A percentile compares a stretch with the other conserved stretches of the same genome.
These are phyloP conservation scores for Monosporozyma unispora DNA, from an alignment of 805 yeast species.

Conservation along the genomic window DNA sequence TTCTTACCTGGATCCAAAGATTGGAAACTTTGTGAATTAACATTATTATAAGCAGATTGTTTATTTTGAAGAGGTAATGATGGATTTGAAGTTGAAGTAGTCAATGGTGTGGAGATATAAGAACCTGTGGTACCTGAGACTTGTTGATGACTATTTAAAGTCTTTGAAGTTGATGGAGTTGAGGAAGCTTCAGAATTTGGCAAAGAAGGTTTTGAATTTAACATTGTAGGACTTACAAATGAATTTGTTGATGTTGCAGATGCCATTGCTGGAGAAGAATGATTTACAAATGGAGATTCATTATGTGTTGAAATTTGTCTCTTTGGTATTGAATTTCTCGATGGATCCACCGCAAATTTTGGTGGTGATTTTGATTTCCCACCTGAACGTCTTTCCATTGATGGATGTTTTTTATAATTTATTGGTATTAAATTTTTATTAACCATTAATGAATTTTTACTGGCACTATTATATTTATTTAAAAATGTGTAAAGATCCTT, in stretches of 20 bases:
- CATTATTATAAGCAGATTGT: constrained; percentile 1
- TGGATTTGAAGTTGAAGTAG: constrained; percentile 7
- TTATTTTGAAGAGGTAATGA: background rate
- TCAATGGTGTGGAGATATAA: constrained; percentile 1
- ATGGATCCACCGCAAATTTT: constrained; percentile 24
- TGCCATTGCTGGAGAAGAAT: background rate
- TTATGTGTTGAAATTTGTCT: constrained; percentile 29
- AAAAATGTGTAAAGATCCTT: constrained; percentile 68
- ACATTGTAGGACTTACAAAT: constrained; percentile 5
- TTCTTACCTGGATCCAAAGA: constrained; percentile 26
- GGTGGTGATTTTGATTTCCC: constrained; percentile 21
- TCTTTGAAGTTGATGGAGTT: constrained; percentile 7
- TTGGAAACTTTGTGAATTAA: constrained; percentile 4
- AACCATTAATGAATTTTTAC: constrained; percentile 28
- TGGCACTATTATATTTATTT: constrained; percentile 34
- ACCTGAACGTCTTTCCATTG: constrained; percentile 34
- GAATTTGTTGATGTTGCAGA: background rate
- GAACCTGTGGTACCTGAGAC: constrained; percentile 7
- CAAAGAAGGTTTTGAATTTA: constrained; percentile 5
- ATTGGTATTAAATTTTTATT: constrained; percentile 50
- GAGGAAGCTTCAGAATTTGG: background rate
- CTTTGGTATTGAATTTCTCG: constrained; percentile 26
- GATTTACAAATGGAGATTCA: constrained; percentile 24
- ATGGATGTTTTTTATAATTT: constrained; percentile 62
- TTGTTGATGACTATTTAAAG: constrained; percentile 1